A percentile compares a stretch with the other conserved stretches of the same genome.
Conservation (phyloP, 352 stramenopile genomes). For the Globisporangium splendens region DNA sequence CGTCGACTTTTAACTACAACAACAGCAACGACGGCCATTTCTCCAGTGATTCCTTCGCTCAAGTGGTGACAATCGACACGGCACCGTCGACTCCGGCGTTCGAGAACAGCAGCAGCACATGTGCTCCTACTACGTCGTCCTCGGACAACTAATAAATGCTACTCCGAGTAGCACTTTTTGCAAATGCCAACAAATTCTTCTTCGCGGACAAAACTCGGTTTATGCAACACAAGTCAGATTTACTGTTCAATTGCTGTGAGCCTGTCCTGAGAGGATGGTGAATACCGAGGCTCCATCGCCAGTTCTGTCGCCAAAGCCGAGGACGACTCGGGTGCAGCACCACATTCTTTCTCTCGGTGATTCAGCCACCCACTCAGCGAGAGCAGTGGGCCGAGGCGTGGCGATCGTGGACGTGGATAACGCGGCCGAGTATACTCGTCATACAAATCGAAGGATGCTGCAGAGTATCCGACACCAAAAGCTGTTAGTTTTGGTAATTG, state of each 20-base stretch:
- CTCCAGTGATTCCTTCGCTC: neutral
- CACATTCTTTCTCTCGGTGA: neutral
- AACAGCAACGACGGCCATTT: neutral
- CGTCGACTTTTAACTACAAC: neutral
- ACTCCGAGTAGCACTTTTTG: neutral
- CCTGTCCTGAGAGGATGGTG: neutral
- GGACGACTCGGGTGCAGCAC: neutral
- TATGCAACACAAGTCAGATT: no score
- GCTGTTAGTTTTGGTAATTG: neutral
- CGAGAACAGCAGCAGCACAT: constrained; percentile 1
- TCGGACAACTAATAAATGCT: neutral
- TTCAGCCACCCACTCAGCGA: neutral
- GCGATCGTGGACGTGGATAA: neutral
- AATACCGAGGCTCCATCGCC: neutral
- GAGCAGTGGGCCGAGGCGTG: neutral
- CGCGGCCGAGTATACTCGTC: neutral
- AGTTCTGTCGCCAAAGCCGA: neutral
- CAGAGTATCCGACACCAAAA: neutral
- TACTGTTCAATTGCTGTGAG: no score
- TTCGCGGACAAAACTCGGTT: no score
- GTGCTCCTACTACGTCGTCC: neutral
- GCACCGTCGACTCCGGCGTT: neutral
- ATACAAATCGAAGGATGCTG: neutral
- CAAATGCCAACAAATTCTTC: neutral
- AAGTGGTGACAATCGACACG: neutral